Conservation (phyloP, 495 filamentous ascomycete genomes). For the Aspergillus indologenus region DNA sequence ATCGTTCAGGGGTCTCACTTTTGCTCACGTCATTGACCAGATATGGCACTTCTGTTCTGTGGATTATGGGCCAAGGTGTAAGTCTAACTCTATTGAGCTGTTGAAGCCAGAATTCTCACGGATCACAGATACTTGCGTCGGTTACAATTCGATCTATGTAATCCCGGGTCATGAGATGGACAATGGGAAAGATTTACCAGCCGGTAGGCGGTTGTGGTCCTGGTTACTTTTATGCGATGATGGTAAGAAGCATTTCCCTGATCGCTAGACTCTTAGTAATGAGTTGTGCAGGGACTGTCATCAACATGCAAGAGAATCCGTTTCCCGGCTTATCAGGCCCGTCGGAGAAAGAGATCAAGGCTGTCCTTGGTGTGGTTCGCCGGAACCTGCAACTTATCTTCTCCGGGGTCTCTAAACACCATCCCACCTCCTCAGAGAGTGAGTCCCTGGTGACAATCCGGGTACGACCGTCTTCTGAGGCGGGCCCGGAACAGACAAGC, state of each 20-base stretch:
- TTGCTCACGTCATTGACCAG: constrained; percentile 52
- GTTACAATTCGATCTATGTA: constrained; percentile 75
- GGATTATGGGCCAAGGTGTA: constrained; percentile 57
- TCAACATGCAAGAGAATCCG: constrained; percentile 74
- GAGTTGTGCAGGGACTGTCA: constrained; percentile 55
- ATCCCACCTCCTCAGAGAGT: constrained; percentile 38
- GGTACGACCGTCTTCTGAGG: constrained; percentile 40
- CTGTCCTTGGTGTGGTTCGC: constrained; percentile 54
- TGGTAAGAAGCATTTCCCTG: constrained; percentile 40
- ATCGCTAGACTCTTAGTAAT: not conserved
- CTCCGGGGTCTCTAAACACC: constrained; percentile 60
- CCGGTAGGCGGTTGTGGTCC: constrained; percentile 66
- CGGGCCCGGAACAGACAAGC: constrained; percentile 30
- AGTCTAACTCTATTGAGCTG: not conserved
- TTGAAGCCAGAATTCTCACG: not conserved
- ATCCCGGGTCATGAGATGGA: constrained; percentile 34
- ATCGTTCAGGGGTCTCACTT: constrained; percentile 33
- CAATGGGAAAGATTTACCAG: constrained; percentile 51
- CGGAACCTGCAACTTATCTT: constrained; percentile 71
- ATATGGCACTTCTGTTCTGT: constrained; percentile 66
- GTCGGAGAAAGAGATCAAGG: constrained; percentile 28
- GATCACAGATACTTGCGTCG: constrained; percentile 67
- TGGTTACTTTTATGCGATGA: constrained; percentile 84
- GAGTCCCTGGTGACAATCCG: constrained; percentile 50
- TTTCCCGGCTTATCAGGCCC: constrained; percentile 40